Base-by-base conservation (phyloP, 2,329 filamentous ascomycete genomes). In the Calonectria pseudoreteaudii region DNA sequence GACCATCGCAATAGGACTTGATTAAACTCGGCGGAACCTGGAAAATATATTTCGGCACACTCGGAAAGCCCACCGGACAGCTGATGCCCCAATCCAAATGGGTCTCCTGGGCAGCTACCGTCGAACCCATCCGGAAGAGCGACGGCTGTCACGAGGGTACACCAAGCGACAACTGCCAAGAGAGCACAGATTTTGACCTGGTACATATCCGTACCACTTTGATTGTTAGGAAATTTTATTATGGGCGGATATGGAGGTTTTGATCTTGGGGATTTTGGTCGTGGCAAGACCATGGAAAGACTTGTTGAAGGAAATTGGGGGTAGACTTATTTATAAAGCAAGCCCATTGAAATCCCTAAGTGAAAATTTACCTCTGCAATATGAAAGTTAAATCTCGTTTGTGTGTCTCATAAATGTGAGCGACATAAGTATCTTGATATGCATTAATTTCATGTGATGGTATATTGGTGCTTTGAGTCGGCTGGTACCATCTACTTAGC, bases 1-100 rank as follows among this genome's bases (percentile, higher is more conserved):
- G 88, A 90, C 87, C 88, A 90, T 1, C 88, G 84, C 2, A 78
- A 80, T 0, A 86, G 84, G 8, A 83, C 84, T 28, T 80, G 49
- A 4, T 77, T 72, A 62, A 87, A 90, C 14, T 79, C 83, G n/a
- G 75, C 77, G 18, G 86, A 85, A 1, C 84, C 86, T 0, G 87
- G 86, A 23, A 79, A 82, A 76, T 86, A 87, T 34, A 89, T 77
- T 75, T 86, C 81, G n/a, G 87, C 85, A 3, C 71, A 72, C 18
- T 73, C 56, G 1, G 87, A 89, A 9, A 87, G 81, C 50, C 76
- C 79, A 18, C 73, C 38, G 0, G 74, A 76, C 14, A 86, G 81
- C 6, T 79, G 74, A 11, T 67, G 60, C 18, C 76, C 31, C 9
- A 14, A 6, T 4, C 14, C 26, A 20, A 13, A 53, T 31, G 20